phyloP scores from a whole-genome alignment of 2,329 filamentous ascomycete species.

The Ophiostoma pallidulum region DNA sequence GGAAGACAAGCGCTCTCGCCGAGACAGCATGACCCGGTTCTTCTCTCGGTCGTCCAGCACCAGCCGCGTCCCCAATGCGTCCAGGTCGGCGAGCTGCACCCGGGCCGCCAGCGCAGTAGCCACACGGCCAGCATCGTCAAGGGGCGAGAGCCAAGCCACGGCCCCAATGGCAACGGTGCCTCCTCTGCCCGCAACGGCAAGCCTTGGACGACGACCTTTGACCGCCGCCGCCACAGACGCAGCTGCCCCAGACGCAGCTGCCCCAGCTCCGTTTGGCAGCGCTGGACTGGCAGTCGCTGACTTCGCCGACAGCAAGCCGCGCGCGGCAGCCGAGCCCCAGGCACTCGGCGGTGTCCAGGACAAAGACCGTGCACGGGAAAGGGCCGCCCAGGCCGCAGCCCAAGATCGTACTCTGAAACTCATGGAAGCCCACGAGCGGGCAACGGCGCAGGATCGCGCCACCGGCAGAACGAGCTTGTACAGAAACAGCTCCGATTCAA shows the following conservation, averaged over 20 bases:
- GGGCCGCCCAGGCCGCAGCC: slow-evolving; percentile 5
- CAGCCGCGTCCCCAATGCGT: slow-evolving; percentile 1
- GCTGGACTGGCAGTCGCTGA: too few relatives aligned
- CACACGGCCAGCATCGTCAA: neutral
- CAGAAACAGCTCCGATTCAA: too few relatives aligned
- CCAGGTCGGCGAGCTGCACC: slow-evolving; percentile 5
- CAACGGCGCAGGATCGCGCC: neutral
- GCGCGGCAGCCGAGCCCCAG: neutral
- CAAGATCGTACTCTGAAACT: slow-evolving; percentile 9
- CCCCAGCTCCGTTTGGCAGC: neutral
- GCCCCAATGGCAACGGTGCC: neutral
- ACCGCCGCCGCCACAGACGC: too few relatives aligned
- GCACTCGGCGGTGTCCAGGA: neutral
- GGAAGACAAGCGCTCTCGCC: slow-evolving; percentile 15
- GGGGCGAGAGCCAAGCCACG: neutral
- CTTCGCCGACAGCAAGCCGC: too few relatives aligned
- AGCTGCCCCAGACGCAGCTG: neutral
- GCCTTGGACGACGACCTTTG: too few relatives aligned
- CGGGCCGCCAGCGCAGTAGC: neutral
- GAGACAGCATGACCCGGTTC: slow-evolving; percentile 10
- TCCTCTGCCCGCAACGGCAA: neutral
- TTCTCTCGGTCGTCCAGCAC: slow-evolving; percentile 10
- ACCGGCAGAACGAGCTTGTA: neutral
- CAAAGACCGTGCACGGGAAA: neutral
- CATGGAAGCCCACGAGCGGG: slow-evolving; percentile 13